phyloP scores from a whole-genome alignment of 2,329 filamentous ascomycete genomes.

The Microcyclospora tardicrescens region DNA sequence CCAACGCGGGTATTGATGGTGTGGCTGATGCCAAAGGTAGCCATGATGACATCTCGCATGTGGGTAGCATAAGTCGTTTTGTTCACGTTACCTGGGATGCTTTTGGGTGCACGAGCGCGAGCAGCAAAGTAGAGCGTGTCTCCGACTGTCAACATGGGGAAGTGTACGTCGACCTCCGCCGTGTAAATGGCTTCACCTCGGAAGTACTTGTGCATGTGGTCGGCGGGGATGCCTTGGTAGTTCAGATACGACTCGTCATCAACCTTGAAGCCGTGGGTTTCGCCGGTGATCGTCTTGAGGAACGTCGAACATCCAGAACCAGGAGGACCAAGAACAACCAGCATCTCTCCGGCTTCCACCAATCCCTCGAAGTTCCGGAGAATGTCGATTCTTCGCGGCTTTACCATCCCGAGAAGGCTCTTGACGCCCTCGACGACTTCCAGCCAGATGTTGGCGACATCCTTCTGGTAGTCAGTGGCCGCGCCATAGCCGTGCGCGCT shows the following conservation, averaged over 20 bases:
- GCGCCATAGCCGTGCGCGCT: constrained; percentile 38
- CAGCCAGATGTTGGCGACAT: constrained; percentile 35
- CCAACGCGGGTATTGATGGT: constrained; percentile 61
- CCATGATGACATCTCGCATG: constrained; percentile 60
- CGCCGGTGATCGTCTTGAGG: constrained; percentile 70
- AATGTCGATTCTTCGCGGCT: constrained; percentile 41
- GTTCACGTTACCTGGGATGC: constrained; percentile 46
- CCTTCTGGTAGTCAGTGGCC: constrained; percentile 39
- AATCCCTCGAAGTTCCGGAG: constrained; percentile 55
- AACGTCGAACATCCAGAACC: constrained; percentile 65
- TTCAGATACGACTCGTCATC: constrained; percentile 62
- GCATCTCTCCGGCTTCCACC: constrained; percentile 59
- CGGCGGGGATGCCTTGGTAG: constrained; percentile 62
- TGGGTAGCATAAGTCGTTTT: constrained; percentile 46
- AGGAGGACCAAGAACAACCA: constrained; percentile 61
- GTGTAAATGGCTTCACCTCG: constrained; percentile 80
- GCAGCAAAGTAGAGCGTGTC: constrained; percentile 71
- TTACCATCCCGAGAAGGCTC: constrained; percentile 19
- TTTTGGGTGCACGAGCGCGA: constrained; percentile 50
- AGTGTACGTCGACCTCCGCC: constrained; percentile 71
- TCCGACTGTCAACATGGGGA: constrained; percentile 62
- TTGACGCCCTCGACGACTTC: constrained; percentile 27
- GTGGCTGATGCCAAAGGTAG: constrained; percentile 61
- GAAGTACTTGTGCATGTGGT: constrained; percentile 66
- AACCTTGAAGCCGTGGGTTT: constrained; percentile 66